A percentile compares a stretch with the other conserved stretches of the same genome.
These are phyloP conservation scores for Syncephalastrum contaminatum DNA, from an alignment of 371 early-diverging fungal genomes.

Conservation along the genomic window DNA sequence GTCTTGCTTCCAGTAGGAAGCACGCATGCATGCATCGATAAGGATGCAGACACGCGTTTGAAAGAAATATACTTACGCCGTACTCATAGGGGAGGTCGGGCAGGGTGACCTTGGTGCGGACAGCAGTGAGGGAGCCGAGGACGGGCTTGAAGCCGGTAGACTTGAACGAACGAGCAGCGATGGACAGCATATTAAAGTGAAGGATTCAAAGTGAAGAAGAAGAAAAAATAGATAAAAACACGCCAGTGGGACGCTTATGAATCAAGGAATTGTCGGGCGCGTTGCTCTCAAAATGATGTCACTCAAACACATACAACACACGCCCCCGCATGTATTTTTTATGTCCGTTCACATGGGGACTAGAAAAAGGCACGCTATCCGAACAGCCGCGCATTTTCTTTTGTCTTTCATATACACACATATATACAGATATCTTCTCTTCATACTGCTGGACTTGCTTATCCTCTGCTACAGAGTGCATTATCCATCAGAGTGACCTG, in stretches of 20 bases:
- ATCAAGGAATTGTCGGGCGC: too few species aligned
- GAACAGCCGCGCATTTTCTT: too few species aligned
- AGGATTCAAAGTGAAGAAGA: not conserved
- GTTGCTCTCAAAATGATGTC: too few species aligned
- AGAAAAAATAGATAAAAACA: constrained; percentile 7
- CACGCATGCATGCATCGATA: not conserved
- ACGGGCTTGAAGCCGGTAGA: constrained; percentile 29
- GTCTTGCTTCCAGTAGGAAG: not conserved
- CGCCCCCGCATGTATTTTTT: too few species aligned
- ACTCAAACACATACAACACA: too few species aligned
- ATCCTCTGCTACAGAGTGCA: too few species aligned
- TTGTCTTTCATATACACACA: too few species aligned
- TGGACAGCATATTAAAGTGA: constrained; percentile 37
- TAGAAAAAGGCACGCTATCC: too few species aligned
- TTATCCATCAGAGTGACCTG: too few species aligned
- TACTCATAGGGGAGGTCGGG: constrained; percentile 78
- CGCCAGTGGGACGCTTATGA: not conserved
- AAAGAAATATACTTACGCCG: constrained; percentile 38
- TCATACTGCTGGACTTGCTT: too few species aligned
- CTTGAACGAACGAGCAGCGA: constrained; percentile 47
- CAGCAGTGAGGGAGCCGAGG: constrained; percentile 47
- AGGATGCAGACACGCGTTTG: not conserved
- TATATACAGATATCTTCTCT: too few species aligned
- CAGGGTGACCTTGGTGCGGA: constrained; percentile 67
- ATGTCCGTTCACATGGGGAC: too few species aligned